A percentile compares a stretch with the other conserved stretches of the same genome.
phyloP scores from a whole-genome alignment of 129 eudicot species.

The Dittrichia graveolens region DNA sequence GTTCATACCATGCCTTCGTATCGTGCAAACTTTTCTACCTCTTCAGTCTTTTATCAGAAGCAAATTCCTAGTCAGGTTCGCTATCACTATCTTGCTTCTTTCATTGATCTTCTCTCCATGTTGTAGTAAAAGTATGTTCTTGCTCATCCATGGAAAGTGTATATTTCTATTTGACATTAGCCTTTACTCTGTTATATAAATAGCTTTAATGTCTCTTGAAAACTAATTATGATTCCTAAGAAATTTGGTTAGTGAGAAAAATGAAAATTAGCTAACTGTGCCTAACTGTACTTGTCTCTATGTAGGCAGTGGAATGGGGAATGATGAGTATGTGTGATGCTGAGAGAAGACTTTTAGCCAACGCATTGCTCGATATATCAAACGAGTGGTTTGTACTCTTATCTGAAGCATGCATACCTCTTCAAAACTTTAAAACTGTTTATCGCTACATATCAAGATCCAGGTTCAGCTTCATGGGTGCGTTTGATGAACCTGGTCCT shows the following conservation, averaged over 20 bases:
- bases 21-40: conserved; percentile 42
- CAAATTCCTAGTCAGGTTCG: conserved; percentile 80
- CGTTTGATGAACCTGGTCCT: conserved; percentile 64
- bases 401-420: conserved; percentile 79
- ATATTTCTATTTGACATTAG: too few species aligned
- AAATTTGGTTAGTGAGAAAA: not conserved
- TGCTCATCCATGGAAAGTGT: too few species aligned
- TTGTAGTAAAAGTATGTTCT: too few species aligned
- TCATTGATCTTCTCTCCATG: not conserved
- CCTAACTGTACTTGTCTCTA: not conserved
- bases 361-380: conserved; percentile 73
- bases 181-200: too few species aligned
- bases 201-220: not conserved
- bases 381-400: conserved; percentile 68
- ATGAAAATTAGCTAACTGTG: not conserved
- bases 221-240: not conserved
- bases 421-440: conserved; percentile 53
- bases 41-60: conserved; percentile 60
- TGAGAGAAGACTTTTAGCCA: conserved; percentile 76
- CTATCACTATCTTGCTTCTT: conserved; percentile 9
- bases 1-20: conserved; percentile 68
- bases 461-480: conserved; percentile 55
- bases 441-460: conserved; percentile 59
- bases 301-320: conserved; percentile 81
- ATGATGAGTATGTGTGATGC: conserved; percentile 83